A percentile compares a stretch with the other conserved stretches of the same genome.
These are phyloP conservation scores for Lyophyllum shimeji DNA, from an alignment of 768 basidiomycete genomes.

Conservation along the genomic window DNA sequence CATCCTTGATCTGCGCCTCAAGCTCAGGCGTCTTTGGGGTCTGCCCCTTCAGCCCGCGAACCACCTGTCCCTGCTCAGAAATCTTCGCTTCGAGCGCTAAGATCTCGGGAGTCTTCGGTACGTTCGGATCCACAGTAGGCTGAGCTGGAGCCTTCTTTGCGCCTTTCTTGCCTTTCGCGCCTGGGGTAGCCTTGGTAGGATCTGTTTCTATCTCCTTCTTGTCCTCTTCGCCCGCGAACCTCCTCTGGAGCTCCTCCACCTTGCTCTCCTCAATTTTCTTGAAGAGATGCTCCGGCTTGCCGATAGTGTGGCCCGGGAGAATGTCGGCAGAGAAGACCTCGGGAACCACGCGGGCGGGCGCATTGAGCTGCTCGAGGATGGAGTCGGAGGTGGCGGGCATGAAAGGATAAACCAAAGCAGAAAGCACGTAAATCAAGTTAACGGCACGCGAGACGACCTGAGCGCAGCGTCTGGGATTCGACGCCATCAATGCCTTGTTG, in stretches of 20 bases:
- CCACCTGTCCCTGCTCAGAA: conserved; percentile 69
- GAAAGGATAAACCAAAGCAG: conserved; percentile 88
- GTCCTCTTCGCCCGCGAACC: conserved; percentile 69
- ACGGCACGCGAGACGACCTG: conserved; percentile 87
- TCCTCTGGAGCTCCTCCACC: conserved; percentile 77
- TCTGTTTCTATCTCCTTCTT: conserved; percentile 36
- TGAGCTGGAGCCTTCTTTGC: conserved; percentile 46
- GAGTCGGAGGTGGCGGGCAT: conserved; percentile 88
- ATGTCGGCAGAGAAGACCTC: conserved; percentile 76
- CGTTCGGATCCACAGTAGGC: conserved; percentile 36
- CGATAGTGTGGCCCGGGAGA: conserved; percentile 81
- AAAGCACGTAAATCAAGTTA: conserved; percentile 91
- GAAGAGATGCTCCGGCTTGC: conserved; percentile 88
- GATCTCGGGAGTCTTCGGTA: conserved; percentile 72
- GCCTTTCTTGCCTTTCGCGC: conserved; percentile 56
- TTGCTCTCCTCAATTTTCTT: conserved; percentile 90
- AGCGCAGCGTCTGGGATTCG: conserved; percentile 82
- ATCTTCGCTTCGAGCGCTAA: conserved; percentile 74
- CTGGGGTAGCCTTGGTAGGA: conserved; percentile 42
- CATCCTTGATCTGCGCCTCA: conserved; percentile 60
- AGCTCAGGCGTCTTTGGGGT: conserved; percentile 56
- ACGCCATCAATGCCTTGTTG: conserved; percentile 83
- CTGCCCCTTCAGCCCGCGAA: conserved; percentile 70
- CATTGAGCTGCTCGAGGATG: conserved; percentile 86
- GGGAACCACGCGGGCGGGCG: conserved; percentile 81